These are phyloP conservation scores for Alternaria ventricosa DNA, from an alignment of 2,329 filamentous ascomycete genomes.

Conservation along the genomic window DNA sequence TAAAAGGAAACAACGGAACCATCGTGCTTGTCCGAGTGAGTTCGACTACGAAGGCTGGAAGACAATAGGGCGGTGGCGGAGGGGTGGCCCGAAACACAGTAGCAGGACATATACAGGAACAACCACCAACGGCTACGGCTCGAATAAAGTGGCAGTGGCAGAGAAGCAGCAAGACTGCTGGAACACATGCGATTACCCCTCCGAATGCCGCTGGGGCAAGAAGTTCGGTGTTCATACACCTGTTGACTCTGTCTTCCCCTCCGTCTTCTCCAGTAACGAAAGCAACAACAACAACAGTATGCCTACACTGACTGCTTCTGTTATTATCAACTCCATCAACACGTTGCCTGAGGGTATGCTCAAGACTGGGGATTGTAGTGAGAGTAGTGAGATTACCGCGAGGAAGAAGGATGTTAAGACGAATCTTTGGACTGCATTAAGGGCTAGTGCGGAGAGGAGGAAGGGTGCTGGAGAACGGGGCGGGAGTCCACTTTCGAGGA, in stretches of 20 bases:
- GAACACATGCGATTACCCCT: conserved; percentile 55
- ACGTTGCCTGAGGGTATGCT: conserved; percentile 21
- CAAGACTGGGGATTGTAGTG: conserved; percentile 17
- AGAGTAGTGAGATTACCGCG: not conserved
- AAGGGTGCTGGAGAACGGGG: conserved; percentile 13
- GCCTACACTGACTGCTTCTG: not conserved
- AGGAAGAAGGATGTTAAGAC: conserved; percentile 17
- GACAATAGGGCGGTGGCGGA: conserved; percentile 54
- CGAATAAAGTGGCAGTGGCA: not conserved
- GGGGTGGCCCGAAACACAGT: conserved; percentile 9
- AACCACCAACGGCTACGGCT: too few relatives aligned
- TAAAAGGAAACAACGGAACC: conserved; percentile 27
- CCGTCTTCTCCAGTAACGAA: not conserved
- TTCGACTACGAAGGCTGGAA: conserved; percentile 63
- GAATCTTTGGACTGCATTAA: conserved; percentile 34
- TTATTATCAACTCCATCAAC: not conserved
- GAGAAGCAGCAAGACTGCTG: conserved; percentile 49
- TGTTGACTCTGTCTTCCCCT: not conserved
- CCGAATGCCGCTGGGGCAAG: conserved; percentile 52
- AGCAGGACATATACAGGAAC: not conserved
- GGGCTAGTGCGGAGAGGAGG: conserved; percentile 35
- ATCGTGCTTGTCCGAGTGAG: conserved; percentile 56
- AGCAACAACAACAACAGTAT: not conserved
- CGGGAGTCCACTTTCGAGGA: conserved; percentile 26
- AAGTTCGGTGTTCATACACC: conserved; percentile 39